Evolutionary conservation across 2,329 filamentous ascomycete species (phyloP).

Genomic region (Zasmidium cellare): DNA sequence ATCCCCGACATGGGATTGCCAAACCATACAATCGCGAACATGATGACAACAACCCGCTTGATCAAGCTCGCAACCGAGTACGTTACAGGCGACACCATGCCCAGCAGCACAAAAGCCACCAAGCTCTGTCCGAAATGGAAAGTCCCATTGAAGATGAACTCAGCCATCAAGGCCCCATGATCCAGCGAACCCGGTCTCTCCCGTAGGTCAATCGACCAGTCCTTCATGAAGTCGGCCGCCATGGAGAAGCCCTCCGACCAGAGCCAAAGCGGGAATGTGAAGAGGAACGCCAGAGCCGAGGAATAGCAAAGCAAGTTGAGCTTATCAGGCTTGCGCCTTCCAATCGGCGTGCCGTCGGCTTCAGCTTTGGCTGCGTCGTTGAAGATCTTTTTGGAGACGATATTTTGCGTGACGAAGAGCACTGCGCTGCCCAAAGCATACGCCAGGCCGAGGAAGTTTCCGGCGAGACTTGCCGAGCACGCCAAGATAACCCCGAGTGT

Average conservation of each 20-base stretch:
- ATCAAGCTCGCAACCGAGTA: slow-evolving; percentile 96
- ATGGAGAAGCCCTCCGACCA: slow-evolving; percentile 83
- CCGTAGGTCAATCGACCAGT: slow-evolving; percentile 75
- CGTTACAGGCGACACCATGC: slow-evolving; percentile 91
- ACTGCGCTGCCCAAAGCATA: slow-evolving; percentile 88
- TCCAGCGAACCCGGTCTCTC: slow-evolving; percentile 73
- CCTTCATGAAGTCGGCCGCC: slow-evolving; percentile 73
- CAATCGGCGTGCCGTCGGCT: slow-evolving; percentile 64
- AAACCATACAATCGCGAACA: slow-evolving; percentile 95
- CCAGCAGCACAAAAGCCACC: slow-evolving; percentile 86
- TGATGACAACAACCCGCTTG: slow-evolving; percentile 95
- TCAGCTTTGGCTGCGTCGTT: slow-evolving; percentile 89
- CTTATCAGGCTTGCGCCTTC: slow-evolving; percentile 85
- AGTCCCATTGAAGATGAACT: slow-evolving; percentile 94
- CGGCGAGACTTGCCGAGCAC: slow-evolving; percentile 88
- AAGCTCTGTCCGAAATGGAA: slow-evolving; percentile 98
- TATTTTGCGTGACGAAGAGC: slow-evolving; percentile 97
- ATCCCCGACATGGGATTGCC: slow-evolving; percentile 80
- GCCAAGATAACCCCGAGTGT: slow-evolving; percentile 95
- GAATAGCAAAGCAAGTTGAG: slow-evolving; percentile 96
- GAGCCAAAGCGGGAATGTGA: slow-evolving; percentile 90
- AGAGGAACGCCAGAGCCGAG: slow-evolving; percentile 85
- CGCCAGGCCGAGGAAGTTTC: slow-evolving; percentile 84
- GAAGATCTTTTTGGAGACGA: slow-evolving; percentile 96
- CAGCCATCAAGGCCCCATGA: slow-evolving; percentile 64